Base-by-base conservation (phyloP, 1,284 basidiomycete genomes). In the Fereydounia khargensis region DNA sequence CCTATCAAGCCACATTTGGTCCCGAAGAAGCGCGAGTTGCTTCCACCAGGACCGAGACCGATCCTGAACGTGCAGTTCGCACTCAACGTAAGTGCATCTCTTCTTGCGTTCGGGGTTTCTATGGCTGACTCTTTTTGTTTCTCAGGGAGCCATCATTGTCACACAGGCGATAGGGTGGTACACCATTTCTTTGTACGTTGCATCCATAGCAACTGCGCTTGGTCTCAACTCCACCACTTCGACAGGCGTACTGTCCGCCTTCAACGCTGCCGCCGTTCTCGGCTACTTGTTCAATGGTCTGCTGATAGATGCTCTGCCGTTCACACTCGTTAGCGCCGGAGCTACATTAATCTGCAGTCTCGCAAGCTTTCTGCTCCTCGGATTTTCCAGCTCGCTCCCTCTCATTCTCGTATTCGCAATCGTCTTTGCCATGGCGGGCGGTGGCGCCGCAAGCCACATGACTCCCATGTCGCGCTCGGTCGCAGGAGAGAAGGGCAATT, bases 101-200 rank as follows among this genome's bases (percentile, higher is more conserved):
- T 3, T 51, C 56, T 0, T 50, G 47, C 16, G 50, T 59, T 23
- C 56, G 50, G 2, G n/a, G n/a, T n/a, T n/a, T n/a, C n/a, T n/a
- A n/a, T n/a, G n/a, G n/a, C n/a, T n/a, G n/a, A n/a, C n/a, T n/a
- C n/a, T n/a, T n/a, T n/a, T n/a, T n/a, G n/a, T n/a, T 18, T 18
- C 5, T 18, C 31, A 33, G 31, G 11, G 9, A 6, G 19, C 41
- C 10, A 31, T 59, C 4, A 30, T 60, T 6, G 34, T 68, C 19
- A 44, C 40, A 6, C 68, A 70, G 35, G 47, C 66, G 1, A 46
- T 46, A 0, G 63, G 52, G 2, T 70, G 51, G 47, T 61, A 58
- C 28, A 63, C 68, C 11, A 47, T 68, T 14, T 54, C 55, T 17
- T 56, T 70, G 37, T 68, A 68, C 47, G 57, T 70, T 24, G 49